Evolutionary conservation across 352 stramenopile genomes (phyloP), one percentile per base, ranked within the genome.

Genomic region (Phytophthora meadii): DNA sequence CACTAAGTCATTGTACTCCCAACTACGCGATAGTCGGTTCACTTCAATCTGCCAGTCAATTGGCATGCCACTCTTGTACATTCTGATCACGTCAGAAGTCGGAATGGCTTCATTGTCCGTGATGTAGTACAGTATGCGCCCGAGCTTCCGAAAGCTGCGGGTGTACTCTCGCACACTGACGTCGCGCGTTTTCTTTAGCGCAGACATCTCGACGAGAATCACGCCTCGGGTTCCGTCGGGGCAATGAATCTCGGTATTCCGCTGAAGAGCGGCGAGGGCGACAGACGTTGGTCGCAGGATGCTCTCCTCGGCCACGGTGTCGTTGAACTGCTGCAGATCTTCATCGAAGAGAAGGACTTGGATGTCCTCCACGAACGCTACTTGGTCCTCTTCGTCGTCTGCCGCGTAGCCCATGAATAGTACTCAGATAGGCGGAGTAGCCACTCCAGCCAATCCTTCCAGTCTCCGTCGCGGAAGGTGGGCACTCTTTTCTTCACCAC

Each of bases 181-280:
- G 28, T 54, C 14, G 15, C 47, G 47, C 47, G 47, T 54, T 42
- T 54, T 54, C 47, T 54, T 54, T 42, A 53, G 47, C 47, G 47
- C 47, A 42, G 47, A 42, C 47, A 54, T 54, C 5, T 54, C 47
- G 47, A 32, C 47, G 15, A 54, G 28, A 42, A 54, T 42, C 47
- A 42, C 28, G 14, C 27, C 47, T 42, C 27, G 27, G 27, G 27
- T 30, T 4, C 47, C 15, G 28, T 54, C 46, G 46, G 28, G 47
- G 14, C 47, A 54, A n/a, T 54, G 51, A 17, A 8, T 17, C 22
- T 42, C 28, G 6, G 28, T n/a, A n/a, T n/a, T n/a, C n/a, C n/a
- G n/a, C n/a, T n/a, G 4, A 25, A 27, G 24, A 15, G 25, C 39
- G 28, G 41, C 37, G n/a, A 48, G 34, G 25, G 19, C 28, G 47